Percentiles rank a stretch among this genome's conserved stretches.
Evolutionary conservation across 1,284 basidiomycete genomes (phyloP).

Genomic region (Fomitopsis schrenkii): DNA sequence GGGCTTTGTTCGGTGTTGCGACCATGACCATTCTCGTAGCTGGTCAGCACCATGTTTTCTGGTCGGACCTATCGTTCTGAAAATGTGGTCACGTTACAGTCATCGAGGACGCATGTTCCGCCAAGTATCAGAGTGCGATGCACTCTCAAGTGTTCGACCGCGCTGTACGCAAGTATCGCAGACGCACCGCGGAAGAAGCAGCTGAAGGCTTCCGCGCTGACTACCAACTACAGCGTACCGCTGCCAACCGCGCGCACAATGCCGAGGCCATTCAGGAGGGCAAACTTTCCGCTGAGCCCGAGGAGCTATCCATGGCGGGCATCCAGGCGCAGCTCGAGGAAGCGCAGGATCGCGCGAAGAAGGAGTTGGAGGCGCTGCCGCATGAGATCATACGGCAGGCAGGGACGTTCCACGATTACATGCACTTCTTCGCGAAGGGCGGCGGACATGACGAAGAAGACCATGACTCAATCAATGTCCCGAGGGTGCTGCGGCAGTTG

Average conservation of each 20-base stretch:
- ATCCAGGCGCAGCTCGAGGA: slow-evolving; percentile 13
- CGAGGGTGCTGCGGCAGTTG: slow-evolving; percentile 36
- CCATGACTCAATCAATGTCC: slow-evolving; percentile 21
- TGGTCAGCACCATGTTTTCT: slow-evolving; percentile 33
- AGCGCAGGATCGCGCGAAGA: slow-evolving; percentile 23
- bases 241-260: background rate
- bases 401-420: slow-evolving; percentile 40
- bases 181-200: slow-evolving; percentile 14
- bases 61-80: slow-evolving; percentile 1
- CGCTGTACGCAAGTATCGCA: slow-evolving; percentile 43
- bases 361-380: slow-evolving; percentile 46
- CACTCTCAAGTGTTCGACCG: slow-evolving; percentile 42
- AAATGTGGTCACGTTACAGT: slow-evolving; percentile 35
- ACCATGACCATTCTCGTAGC: slow-evolving; percentile 73
- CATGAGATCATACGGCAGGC: slow-evolving; percentile 43
- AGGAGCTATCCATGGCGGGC: slow-evolving; percentile 9
- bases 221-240: background rate
- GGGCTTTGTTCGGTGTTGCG: slow-evolving; percentile 76
- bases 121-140: slow-evolving; percentile 48
- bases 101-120: slow-evolving; percentile 58
- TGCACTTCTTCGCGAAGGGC: slow-evolving; percentile 35
- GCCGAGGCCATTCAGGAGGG: background rate
- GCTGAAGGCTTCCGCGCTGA: slow-evolving; percentile 9
- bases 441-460: slow-evolving; percentile 11
- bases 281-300: background rate